Conservation (phyloP, 306 rosid genomes). For the Cicer bijugum region DNA sequence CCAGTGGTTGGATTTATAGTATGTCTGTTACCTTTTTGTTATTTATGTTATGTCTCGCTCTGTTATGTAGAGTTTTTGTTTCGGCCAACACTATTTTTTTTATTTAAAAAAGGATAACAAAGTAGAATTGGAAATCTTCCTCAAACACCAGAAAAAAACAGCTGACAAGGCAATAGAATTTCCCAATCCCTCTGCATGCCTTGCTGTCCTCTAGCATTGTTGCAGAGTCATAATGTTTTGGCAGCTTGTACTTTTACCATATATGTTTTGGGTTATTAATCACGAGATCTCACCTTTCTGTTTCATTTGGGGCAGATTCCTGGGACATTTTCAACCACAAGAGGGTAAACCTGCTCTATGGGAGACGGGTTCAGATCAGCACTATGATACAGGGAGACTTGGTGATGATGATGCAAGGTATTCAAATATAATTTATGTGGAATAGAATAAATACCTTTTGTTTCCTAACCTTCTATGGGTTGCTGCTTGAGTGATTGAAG, state of each 20-base stretch:
- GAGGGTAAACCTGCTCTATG: slow-evolving; percentile 80
- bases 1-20: slow-evolving; percentile 12
- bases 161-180: not conserved
- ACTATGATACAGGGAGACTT: slow-evolving; percentile 59
- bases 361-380: slow-evolving; percentile 90
- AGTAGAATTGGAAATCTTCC: slow-evolving; percentile 23
- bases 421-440: slow-evolving; percentile 30
- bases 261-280: slow-evolving; percentile 27
- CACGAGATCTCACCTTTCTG: slow-evolving; percentile 32
- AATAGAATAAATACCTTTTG: not conserved
- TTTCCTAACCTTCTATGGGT: slow-evolving; percentile 10
- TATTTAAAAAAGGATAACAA: not conserved
- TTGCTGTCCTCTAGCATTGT: slow-evolving; percentile 20
- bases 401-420: slow-evolving; percentile 59
- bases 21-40: slow-evolving; percentile 13
- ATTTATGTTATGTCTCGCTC: slow-evolving; percentile 28
- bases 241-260: slow-evolving; percentile 27
- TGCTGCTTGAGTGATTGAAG: slow-evolving; percentile 23
- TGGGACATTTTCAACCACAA: slow-evolving; percentile 88
- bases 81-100: not conserved
- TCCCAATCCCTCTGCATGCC: slow-evolving; percentile 33
- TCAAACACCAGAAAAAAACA: slow-evolving; percentile 3
- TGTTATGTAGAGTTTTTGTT: slow-evolving; percentile 28
- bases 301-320: slow-evolving; percentile 64
- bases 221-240: not conserved